Evolutionary conservation across 1,284 basidiomycete species (phyloP), one percentile per base, ranked within the genome.

Genomic region (Ustilago xerochloae): DNA sequence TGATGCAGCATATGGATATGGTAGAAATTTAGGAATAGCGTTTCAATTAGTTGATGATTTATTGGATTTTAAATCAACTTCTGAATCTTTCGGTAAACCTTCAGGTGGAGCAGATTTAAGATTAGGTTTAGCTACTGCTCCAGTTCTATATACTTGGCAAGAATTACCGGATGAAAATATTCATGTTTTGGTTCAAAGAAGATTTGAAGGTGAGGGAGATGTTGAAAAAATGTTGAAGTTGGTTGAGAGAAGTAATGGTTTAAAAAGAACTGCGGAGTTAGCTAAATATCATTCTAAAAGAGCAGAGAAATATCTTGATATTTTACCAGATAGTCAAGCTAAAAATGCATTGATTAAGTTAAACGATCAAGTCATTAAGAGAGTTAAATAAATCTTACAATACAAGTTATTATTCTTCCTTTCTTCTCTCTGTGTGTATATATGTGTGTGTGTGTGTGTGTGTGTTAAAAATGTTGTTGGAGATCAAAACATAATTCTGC

Each of bases 91-190:
- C 16, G 93, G 93, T 50, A 96, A 96, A 86, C 93, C 93, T 0
- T 86, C 86, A 0, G 89, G 90, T 15, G 92, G 92, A 9, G 92
- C 93, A 0, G 93, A 98, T 85, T 87, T 97, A 36, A 89, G 91
- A 60, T 87, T 96, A 0, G 94, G 95, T 1, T 87, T 97, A 22
- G 92, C 94, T 2, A 97, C 94, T 0, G 96, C 92, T 0, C 96
- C 96, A 0, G 92, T 92, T 1, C 86, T 99, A n/a, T 98, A 92
- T 81, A 96, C 97, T 15, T 94, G 93, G 88, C 93, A 97, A 85
- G 91, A 97, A 83, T 88, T 92, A 83, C 75, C 78, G 7, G 60
- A 67, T 24, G 90, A 92, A 6, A 90, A 91, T 69, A 65, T 82
- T n/a, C 70, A 77, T 35, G 90, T 91, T 1, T 86, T 98, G 68